Evolutionary conservation across 495 filamentous ascomycete species (phyloP).

Genomic region (Penicillium pancosmium): DNA sequence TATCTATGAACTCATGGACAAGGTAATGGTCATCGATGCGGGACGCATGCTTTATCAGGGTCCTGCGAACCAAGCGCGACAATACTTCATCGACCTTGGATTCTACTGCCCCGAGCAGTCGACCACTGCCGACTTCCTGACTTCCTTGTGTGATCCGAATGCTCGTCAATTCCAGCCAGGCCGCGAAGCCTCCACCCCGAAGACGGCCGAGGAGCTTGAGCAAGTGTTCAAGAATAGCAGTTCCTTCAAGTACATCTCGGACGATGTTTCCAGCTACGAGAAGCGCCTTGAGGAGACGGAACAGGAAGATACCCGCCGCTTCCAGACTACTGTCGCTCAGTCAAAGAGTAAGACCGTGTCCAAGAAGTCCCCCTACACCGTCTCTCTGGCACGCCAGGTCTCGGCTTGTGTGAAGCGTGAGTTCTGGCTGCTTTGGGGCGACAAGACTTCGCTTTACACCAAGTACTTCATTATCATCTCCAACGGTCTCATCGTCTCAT

Average conservation of each 20-base stretch:
- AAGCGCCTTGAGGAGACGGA: constrained; percentile 59
- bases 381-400: constrained; percentile 69
- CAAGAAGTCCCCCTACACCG: constrained; percentile 71
- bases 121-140: constrained; percentile 76
- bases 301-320: constrained; percentile 66
- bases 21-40: constrained; percentile 68
- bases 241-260: constrained; percentile 53
- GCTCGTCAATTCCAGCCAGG: constrained; percentile 67
- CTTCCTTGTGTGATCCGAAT: constrained; percentile 73
- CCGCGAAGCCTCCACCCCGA: constrained; percentile 62
- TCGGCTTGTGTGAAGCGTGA: constrained; percentile 71
- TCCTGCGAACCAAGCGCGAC: constrained; percentile 60
- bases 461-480: constrained; percentile 78
- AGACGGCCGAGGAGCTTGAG: constrained; percentile 67
- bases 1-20: constrained; percentile 83
- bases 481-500: constrained; percentile 74
- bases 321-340: constrained; percentile 69
- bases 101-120: constrained; percentile 67
- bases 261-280: constrained; percentile 64
- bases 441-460: constrained; percentile 71
- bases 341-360: constrained; percentile 67
- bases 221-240: constrained; percentile 56
- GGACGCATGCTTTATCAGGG: constrained; percentile 69
- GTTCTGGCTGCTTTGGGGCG: constrained; percentile 75
- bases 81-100: constrained; percentile 71